Percentiles rank a stretch among this genome's conserved stretches.
Evolutionary conservation across 2,329 filamentous ascomycete species (phyloP).

Genomic region (Paracorniculantispora psalliotae): DNA sequence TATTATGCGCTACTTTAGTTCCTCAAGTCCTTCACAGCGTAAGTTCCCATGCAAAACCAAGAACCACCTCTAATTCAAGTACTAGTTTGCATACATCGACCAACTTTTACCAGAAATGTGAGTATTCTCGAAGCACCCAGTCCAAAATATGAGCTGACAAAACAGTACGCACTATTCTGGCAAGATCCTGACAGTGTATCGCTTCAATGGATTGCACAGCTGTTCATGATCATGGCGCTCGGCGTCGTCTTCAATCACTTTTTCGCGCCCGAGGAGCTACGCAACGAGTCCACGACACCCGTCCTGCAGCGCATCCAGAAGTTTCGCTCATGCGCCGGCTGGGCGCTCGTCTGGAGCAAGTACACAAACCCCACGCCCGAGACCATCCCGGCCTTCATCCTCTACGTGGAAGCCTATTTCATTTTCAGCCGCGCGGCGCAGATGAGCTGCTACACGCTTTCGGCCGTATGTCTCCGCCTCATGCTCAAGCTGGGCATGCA

Average conservation of each 20-base stretch:
- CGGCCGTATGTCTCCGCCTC: slow-evolving; percentile 45
- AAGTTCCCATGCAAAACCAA: slow-evolving; percentile 18
- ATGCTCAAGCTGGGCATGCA: slow-evolving; percentile 57
- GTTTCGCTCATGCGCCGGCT: slow-evolving; percentile 47
- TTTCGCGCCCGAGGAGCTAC: slow-evolving; percentile 39
- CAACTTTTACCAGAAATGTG: slow-evolving; percentile 44
- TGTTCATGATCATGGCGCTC: slow-evolving; percentile 44
- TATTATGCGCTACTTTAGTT: slow-evolving; percentile 49
- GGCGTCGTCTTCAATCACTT: slow-evolving; percentile 42
- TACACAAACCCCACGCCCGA: slow-evolving; percentile 45
- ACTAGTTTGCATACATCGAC: slow-evolving; percentile 49
- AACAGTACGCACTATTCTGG: slow-evolving; percentile 47
- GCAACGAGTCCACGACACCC: slow-evolving; percentile 33
- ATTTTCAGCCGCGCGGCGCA: slow-evolving; percentile 45
- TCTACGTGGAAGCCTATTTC: slow-evolving; percentile 52
- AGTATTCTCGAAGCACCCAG: slow-evolving; percentile 12
- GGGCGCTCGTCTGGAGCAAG: slow-evolving; percentile 45
- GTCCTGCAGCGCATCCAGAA: slow-evolving; percentile 41
- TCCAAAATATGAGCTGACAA: slow-evolving; percentile 2
- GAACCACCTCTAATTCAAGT: no score
- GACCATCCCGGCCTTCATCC: slow-evolving; percentile 46
- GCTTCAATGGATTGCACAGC: slow-evolving; percentile 45
- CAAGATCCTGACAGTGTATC: slow-evolving; percentile 34
- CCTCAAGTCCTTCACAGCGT: slow-evolving; percentile 49
- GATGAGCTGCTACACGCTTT: slow-evolving; percentile 50